Evolutionary conservation across 768 basidiomycete genomes (phyloP).

Genomic region (Inosperma sp.): DNA sequence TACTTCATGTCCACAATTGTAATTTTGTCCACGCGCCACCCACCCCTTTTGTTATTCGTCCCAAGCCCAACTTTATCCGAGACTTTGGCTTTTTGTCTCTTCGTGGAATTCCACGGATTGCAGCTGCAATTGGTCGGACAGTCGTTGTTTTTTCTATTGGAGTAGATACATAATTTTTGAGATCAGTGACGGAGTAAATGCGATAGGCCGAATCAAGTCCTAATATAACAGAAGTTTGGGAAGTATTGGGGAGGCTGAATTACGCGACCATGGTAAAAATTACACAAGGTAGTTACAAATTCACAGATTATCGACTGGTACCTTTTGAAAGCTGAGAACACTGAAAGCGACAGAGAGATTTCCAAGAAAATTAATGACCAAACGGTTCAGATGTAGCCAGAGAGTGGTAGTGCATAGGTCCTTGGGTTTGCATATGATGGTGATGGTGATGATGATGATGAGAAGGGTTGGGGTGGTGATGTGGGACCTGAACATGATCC

Average conservation of each 20-base stretch:
- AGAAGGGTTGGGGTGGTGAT: slow-evolving; percentile 9
- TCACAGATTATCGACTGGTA: neutral
- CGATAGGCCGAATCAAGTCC: slow-evolving; percentile 18
- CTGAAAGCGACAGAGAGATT: neutral
- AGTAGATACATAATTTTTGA: slow-evolving; percentile 35
- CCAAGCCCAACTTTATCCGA: slow-evolving; percentile 59
- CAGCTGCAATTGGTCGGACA: slow-evolving; percentile 57
- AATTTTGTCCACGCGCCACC: slow-evolving; percentile 63
- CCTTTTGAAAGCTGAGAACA: neutral
- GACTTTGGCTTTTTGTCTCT: slow-evolving; percentile 74
- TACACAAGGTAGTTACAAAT: neutral
- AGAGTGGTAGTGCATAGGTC: slow-evolving; percentile 6
- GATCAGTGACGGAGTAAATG: neutral
- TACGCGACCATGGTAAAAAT: slow-evolving; percentile 6
- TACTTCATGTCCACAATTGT: slow-evolving; percentile 65
- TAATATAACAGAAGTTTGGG: slow-evolving; percentile 8
- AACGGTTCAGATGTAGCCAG: slow-evolving; percentile 5
- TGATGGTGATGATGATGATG: slow-evolving; percentile 1
- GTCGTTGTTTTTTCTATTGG: slow-evolving; percentile 62
- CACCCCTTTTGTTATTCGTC: slow-evolving; percentile 50
- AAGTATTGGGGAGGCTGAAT: neutral
- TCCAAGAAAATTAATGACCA: slow-evolving; percentile 8
- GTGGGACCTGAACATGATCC: slow-evolving; percentile 18
- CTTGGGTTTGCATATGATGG: slow-evolving; percentile 1
- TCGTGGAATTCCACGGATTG: slow-evolving; percentile 60